A percentile compares a stretch with the other conserved stretches of the same genome.
phyloP scores from a whole-genome alignment of 2,329 filamentous ascomycete genomes.

The Mycogone perniciosa region DNA sequence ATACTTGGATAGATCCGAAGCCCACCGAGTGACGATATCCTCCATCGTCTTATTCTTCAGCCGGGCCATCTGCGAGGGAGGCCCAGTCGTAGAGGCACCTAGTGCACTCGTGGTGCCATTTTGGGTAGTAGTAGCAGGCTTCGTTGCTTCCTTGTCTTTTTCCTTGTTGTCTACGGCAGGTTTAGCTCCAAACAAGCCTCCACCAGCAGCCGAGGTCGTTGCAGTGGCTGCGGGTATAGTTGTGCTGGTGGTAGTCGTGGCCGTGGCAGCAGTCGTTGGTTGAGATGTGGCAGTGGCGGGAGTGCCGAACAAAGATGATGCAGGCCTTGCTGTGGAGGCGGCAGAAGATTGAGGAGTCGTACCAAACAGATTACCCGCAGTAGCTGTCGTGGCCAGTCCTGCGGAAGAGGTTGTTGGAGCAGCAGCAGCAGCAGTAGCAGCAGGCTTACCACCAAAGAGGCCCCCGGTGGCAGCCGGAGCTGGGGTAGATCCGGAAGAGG shows the following conservation, averaged over 20 bases:
- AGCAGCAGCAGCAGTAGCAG: slow-evolving; percentile 25
- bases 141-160: slow-evolving; percentile 22
- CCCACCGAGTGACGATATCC: slow-evolving; percentile 96
- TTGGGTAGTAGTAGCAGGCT: slow-evolving; percentile 22
- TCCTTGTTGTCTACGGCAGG: slow-evolving; percentile 23
- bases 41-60: slow-evolving; percentile 99
- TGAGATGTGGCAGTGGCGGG: slow-evolving; percentile 16
- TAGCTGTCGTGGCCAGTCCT: slow-evolving; percentile 22
- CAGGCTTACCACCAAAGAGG: slow-evolving; percentile 30
- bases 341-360: slow-evolving; percentile 17
- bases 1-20: slow-evolving; percentile 88
- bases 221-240: slow-evolving; percentile 24
- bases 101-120: slow-evolving; percentile 37
- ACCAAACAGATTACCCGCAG: slow-evolving; percentile 20
- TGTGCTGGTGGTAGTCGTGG: slow-evolving; percentile 17
- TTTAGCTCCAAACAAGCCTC: slow-evolving; percentile 30
- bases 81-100: slow-evolving; percentile 71
- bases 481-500: slow-evolving; percentile 19
- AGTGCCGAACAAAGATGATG: slow-evolving; percentile 22
- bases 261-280: slow-evolving; percentile 14
- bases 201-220: slow-evolving; percentile 25
- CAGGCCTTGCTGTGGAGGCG: slow-evolving; percentile 19
- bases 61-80: slow-evolving; percentile 76
- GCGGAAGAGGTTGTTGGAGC: slow-evolving; percentile 21
- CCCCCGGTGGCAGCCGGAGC: slow-evolving; percentile 21